Evolutionary conservation across 2,329 filamentous ascomycete species (phyloP), one percentile per base, ranked within the genome.

Genomic region (Pestalotiopsis sp.): DNA sequence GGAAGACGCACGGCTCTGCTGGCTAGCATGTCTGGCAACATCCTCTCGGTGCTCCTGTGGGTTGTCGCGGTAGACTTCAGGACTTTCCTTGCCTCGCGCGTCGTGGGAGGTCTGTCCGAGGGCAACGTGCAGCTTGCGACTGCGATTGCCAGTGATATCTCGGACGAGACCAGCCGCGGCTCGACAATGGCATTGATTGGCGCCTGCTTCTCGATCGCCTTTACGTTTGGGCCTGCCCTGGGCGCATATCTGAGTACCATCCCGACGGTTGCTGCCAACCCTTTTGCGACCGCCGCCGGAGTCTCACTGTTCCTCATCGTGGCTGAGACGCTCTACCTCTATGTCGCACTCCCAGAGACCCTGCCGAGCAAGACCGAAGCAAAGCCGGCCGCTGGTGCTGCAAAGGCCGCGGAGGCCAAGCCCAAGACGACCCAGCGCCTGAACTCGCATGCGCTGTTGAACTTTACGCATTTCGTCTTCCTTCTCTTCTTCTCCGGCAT

Each of bases 401-500:
- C 27, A 12, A 79, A 81, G 31, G 70, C 67, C 52, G 23, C 69
- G 20, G 64, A 72, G 25, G 56, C 17, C 12, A 71, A 71, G 36
- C 71, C 73, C 31, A 72, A 73, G 45, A 75, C 72, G 4, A 74
- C 80, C 27, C 81, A 82, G 74, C 86, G 92, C 68, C 97, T 93
- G 3, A 98, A 98, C 81, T 94, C 92, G 3, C 94, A 96, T 73
- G 82, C 89, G 38, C 79, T 97, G 13, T 89, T 99, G 61, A 98
- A 98, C 78, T 82, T 91, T 1, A 91, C 93, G 0, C 96, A 99
- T 80, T 92, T 98, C 76, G 83, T 91, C 61, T 99, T 99, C 80
- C 90, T 99, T 69, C 90, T 99, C 13, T 97, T 97, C 82, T 99
- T 99, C 82, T 97, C 94, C 2, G 96, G 96, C 70, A 95, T 99